Evolutionary conservation across 31 red algal species (phyloP).

Genomic region (Bonnemaisonia californica): DNA sequence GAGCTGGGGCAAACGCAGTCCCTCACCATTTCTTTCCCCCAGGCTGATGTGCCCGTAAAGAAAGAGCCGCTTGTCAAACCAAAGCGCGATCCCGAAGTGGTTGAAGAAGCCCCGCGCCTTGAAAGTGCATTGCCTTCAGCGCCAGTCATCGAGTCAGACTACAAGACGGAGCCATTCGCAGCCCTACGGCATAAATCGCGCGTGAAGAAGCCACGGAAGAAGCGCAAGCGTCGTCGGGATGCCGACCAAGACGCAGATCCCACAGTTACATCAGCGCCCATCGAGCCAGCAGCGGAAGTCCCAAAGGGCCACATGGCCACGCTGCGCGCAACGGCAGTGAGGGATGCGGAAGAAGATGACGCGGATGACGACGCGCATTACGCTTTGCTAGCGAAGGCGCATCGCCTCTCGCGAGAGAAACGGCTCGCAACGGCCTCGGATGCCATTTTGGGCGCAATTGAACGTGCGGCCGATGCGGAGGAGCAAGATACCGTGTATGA

Average conservation of each 20-base stretch:
- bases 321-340: neutral
- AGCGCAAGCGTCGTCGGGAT: neutral
- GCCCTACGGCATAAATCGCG: neutral
- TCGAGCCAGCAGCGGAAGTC: neutral
- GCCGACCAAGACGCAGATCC: neutral
- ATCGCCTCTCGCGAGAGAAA: neutral
- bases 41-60: too few species aligned
- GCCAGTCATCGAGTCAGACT: neutral
- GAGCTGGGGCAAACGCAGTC: neutral
- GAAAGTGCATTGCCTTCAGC: too few species aligned
- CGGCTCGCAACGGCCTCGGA: neutral
- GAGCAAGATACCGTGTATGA: neutral
- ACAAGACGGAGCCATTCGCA: neutral
- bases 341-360: neutral
- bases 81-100: too few species aligned
- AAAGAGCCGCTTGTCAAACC: too few species aligned
- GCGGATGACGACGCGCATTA: conserved; percentile 25
- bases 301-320: neutral
- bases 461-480: conserved; percentile 20
- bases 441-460: conserved; percentile 43
- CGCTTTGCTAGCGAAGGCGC: conserved; percentile 9
- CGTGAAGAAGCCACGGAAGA: neutral
- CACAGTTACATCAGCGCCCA: neutral
- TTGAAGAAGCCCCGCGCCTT: too few species aligned
- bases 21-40: neutral